phyloP scores from a whole-genome alignment of 257 asterid species.

The Pogostemon cablin region DNA sequence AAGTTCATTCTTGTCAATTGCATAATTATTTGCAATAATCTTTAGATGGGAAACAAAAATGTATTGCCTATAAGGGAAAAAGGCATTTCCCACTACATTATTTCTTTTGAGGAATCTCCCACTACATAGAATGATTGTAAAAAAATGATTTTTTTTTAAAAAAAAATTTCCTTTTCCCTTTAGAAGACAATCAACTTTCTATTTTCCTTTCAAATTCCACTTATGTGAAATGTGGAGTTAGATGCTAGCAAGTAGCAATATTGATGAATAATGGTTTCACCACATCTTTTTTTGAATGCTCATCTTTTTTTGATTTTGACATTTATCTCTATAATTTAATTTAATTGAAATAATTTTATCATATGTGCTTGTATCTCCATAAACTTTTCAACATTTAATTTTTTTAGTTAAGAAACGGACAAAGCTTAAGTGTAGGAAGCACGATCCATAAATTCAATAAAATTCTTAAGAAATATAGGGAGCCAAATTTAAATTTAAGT shows the following conservation, averaged over 20 bases:
- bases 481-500: too few species aligned
- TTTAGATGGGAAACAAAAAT: neutral
- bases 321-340: too few species aligned
- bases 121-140: neutral
- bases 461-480: too few species aligned
- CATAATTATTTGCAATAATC: constrained; percentile 25
- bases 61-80: neutral
- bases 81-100: constrained; percentile 16
- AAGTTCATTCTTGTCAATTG: too few species aligned
- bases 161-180: neutral
- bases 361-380: too few species aligned
- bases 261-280: neutral
- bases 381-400: too few species aligned
- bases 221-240: constrained; percentile 26
- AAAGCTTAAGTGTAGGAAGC: too few species aligned
- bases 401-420: too few species aligned
- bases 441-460: too few species aligned
- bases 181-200: constrained; percentile 17
- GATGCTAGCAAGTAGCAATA: constrained; percentile 16
- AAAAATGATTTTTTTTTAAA: constrained; percentile 26
- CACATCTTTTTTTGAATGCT: neutral
- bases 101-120: constrained; percentile 8
- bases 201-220: constrained; percentile 19
- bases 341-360: too few species aligned
- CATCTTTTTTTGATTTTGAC: too few species aligned